phyloP scores from a whole-genome alignment of 768 basidiomycete genomes.

The Rhodotorula paludigena region DNA sequence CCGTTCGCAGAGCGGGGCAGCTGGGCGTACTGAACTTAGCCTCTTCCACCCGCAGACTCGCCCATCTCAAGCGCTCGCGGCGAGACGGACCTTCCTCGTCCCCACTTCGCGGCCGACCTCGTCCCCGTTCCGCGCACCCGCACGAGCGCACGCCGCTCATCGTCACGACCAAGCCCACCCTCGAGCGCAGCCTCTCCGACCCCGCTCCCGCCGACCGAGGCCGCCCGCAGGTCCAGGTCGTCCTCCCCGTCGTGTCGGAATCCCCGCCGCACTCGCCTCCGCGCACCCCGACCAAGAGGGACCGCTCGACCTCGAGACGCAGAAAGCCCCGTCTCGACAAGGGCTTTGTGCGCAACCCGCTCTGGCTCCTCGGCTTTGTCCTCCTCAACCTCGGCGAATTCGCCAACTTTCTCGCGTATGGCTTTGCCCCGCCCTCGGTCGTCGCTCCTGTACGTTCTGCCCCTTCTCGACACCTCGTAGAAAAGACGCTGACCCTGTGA shows the following conservation, averaged over 20 bases:
- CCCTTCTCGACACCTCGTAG: not conserved
- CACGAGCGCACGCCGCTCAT: slow-evolving; percentile 7
- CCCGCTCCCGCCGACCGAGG: not conserved
- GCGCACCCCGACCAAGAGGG: not conserved
- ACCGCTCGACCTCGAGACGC: not conserved
- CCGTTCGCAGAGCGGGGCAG: too few relatives aligned
- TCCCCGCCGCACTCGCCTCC: not conserved
- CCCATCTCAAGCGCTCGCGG: not conserved
- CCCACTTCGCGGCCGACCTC: slow-evolving; percentile 57
- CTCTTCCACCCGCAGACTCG: not conserved
- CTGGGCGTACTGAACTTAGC: too few relatives aligned
- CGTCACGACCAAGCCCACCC: not conserved
- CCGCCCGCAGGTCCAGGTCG: not conserved
- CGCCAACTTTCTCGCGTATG: slow-evolving; percentile 64
- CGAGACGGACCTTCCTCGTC: slow-evolving; percentile 52
- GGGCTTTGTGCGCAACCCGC: slow-evolving; percentile 17
- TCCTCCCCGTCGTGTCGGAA: not conserved
- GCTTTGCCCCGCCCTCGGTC: slow-evolving; percentile 50
- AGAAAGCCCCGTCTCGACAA: slow-evolving; percentile 12
- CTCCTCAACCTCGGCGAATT: slow-evolving; percentile 88
- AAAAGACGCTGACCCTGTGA: slow-evolving; percentile 61
- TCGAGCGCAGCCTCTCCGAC: not conserved
- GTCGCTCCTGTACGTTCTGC: not conserved
- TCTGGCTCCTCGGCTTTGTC: slow-evolving; percentile 77
- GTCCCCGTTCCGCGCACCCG: slow-evolving; percentile 7